A percentile compares a stretch with the other conserved stretches of the same genome.
These are phyloP conservation scores for Auricularia auricula-judae DNA, from an alignment of 768 basidiomycete species.

Conservation along the genomic window DNA sequence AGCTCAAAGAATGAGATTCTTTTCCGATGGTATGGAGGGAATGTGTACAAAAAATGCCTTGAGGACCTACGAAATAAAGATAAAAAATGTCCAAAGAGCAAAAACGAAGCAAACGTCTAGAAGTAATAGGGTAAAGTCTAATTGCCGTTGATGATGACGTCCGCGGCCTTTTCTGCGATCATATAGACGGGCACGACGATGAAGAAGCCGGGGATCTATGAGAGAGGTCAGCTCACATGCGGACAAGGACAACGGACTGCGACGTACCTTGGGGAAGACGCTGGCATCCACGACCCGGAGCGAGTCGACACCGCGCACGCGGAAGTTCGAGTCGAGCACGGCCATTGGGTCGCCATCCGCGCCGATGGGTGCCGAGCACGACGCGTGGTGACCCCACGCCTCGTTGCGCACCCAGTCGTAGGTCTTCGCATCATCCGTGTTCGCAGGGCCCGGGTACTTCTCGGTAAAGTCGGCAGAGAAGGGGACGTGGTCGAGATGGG, in stretches of 20 bases:
- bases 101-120: too few species aligned
- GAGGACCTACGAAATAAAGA: too few species aligned
- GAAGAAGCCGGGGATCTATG: neutral
- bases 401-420: neutral
- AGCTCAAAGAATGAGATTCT: too few species aligned
- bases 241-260: neutral
- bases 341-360: conserved; percentile 2
- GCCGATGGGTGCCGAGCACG: neutral
- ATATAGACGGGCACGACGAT: conserved; percentile 7
- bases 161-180: conserved; percentile 8
- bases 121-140: too few species aligned
- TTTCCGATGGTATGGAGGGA: too few species aligned
- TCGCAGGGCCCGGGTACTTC: neutral
- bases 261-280: conserved; percentile 7
- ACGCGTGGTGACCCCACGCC: neutral
- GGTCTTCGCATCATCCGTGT: neutral
- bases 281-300: conserved; percentile 7
- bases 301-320: conserved; percentile 4
- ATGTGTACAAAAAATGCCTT: too few species aligned
- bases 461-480: neutral
- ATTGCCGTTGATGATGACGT: conserved; percentile 4
- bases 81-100: too few species aligned
- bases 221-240: neutral
- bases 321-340: conserved; percentile 8
- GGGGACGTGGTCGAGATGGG: neutral